A percentile compares a stretch with the other conserved stretches of the same genome.
These are phyloP conservation scores for Penicillium fimorum DNA, from an alignment of 495 filamentous ascomycete species.

Conservation along the genomic window DNA sequence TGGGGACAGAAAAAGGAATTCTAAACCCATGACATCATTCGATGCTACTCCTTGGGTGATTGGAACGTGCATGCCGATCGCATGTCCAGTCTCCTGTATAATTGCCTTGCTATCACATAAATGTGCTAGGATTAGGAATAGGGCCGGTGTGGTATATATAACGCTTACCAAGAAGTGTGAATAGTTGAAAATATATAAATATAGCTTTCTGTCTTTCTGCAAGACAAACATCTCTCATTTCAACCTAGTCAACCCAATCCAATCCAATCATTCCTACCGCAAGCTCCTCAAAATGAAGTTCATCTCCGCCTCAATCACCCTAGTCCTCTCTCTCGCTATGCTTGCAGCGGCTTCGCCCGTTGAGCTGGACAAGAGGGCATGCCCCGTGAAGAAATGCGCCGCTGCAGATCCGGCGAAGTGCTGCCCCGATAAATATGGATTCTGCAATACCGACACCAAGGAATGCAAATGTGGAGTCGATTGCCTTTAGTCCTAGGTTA, in stretches of 20 bases:
- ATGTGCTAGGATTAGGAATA: neutral
- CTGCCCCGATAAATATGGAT: neutral
- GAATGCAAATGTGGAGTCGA: no score
- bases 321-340: neutral
- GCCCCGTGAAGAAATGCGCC: neutral
- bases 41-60: no score
- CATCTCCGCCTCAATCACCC: neutral
- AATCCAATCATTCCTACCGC: neutral
- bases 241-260: neutral
- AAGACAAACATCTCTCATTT: neutral
- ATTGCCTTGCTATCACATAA: neutral
- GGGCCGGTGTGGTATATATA: neutral
- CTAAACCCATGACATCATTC: no score
- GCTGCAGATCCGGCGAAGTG: neutral
- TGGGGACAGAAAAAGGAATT: no score
- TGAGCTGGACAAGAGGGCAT: neutral
- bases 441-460: neutral
- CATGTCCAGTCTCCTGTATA: neutral
- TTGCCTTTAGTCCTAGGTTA: no score
- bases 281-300: neutral
- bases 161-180: neutral
- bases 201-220: neutral
- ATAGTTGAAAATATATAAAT: neutral
- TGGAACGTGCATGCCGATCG: no score
- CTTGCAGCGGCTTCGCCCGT: neutral